Evolutionary conservation across 768 basidiomycete genomes (phyloP), one percentile per base, ranked within the genome.

Genomic region (Suillus alpinus): DNA sequence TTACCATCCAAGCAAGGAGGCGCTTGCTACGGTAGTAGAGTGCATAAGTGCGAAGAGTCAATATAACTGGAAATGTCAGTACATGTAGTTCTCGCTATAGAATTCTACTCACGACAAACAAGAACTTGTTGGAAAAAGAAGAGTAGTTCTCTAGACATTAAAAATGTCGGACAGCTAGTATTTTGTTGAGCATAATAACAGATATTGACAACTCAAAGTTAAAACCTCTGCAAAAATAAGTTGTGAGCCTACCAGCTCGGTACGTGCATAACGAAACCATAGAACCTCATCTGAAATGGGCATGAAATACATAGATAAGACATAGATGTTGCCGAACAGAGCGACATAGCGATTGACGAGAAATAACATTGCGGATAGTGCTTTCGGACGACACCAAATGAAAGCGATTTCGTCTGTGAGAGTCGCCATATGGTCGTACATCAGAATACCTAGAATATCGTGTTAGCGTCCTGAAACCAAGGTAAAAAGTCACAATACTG

Each of bases 291-390:
- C 18, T n/a, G 60, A 41, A 4, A 56, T 14, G 9, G 18, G 71
- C 66, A 44, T 68, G 65, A 61, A 75, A 65, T 71, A 40, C 76
- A 63, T 9, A 8, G 71, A 58, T 4, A 68, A 64, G n/a, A 75
- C 71, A 12, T 61, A 65, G 18, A 77, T 63, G 49, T 77, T 77
- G 32, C 77, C 78, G 46, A 80, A 67, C 56, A 81, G 73, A 4
- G 80, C 74, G 34, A 81, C 63, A 57, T 86, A 86, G 6, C 83
- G 80, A 62, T 83, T 82, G 34, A 80, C 49, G 57, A 81, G 77
- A 68, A 85, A 85, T 65, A 78, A 74, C 31, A 75, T 74, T 2
- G 80, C 72, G 60, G 79, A 78, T 13, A 63, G 55, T 2, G 69
- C 73, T 58, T 76, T 77, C 0, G 75, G 76, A 49, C 75, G 71